Evolutionary conservation across 2,329 filamentous ascomycete genomes (phyloP), one percentile per base, ranked within the genome.

Genomic region (Penicillium frequentans): DNA sequence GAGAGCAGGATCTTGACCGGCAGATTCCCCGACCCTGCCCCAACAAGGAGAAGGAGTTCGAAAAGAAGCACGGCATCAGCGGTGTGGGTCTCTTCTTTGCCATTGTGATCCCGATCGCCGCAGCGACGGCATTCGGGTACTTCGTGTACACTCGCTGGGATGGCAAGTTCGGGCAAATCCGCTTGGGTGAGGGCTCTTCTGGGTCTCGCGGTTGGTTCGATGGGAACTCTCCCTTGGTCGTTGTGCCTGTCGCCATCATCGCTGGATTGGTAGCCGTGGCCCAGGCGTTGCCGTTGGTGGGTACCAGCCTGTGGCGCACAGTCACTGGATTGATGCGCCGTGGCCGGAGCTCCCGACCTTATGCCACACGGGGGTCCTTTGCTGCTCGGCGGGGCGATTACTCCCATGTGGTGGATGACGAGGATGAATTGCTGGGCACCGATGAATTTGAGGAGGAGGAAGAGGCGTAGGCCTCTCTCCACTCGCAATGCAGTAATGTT

Each of bases 371-470:
- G 57, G 90, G 90, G 68, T 93, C 90, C 59, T 99, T 99, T 76
- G 90, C 92, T 5, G 85, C 92, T 55, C 89, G 91, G 1, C 84
- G 90, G 55, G 88, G 90, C n/a, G 91, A 96, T 73, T 98, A 98
- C 73, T 86, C 88, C 16, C 84, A 89, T 68, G 91, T 96, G 51
- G 92, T 96, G 68, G 90, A 95, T 50, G 95, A 98, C 71, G 95
- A 98, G 73, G 93, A 93, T 49, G 93, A 98, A 79, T 79, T 99
- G 64, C 78, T 99, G 35, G 95, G 95, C 1, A 68, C 67, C 1
- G 93, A 97, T 65, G 93, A 96, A 58, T 92, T 91, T 64, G 93
- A 97, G 64, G 93, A 97, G 63, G 93, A 97, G 60, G 90, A 78
- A 52, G 75, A 77, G 54, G 69, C 68, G 45, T 76, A 66, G 56